These are phyloP conservation scores for Podospora anserina DNA, from an alignment of 495 filamentous ascomycete genomes.

Conservation along the genomic window DNA sequence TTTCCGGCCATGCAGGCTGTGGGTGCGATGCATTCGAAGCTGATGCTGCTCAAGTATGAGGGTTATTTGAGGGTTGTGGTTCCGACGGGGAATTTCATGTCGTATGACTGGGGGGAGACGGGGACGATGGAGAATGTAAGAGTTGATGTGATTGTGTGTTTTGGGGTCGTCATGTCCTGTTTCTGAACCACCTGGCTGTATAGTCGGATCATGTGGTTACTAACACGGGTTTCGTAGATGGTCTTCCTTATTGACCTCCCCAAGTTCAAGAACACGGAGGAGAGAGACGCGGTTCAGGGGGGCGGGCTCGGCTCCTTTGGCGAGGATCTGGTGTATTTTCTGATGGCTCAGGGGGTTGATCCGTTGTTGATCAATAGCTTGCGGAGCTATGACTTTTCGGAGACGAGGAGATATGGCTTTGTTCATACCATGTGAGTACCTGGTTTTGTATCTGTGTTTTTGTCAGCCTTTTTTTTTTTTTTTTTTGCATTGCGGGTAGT, in stretches of 20 bases:
- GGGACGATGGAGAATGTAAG: slow-evolving; percentile 75
- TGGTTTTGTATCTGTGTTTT: not conserved
- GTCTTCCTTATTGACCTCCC: slow-evolving; percentile 87
- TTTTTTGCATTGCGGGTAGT: too few species aligned
- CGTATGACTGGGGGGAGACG: slow-evolving; percentile 81
- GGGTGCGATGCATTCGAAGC: slow-evolving; percentile 79
- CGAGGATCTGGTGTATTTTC: slow-evolving; percentile 66
- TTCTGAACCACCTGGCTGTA: not conserved
- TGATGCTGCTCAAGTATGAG: slow-evolving; percentile 75
- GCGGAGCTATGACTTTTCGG: slow-evolving; percentile 69
- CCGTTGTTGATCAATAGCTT: slow-evolving; percentile 57
- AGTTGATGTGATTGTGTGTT: not conserved
- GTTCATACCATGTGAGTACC: slow-evolving; percentile 66
- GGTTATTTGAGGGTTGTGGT: slow-evolving; percentile 69
- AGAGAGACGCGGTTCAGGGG: slow-evolving; percentile 20
- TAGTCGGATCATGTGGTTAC: not conserved
- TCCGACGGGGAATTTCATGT: slow-evolving; percentile 76
- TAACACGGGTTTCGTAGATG: slow-evolving; percentile 40
- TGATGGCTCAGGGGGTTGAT: slow-evolving; percentile 64
- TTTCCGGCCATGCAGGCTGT: slow-evolving; percentile 64
- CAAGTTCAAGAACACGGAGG: slow-evolving; percentile 39
- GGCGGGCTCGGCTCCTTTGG: slow-evolving; percentile 58
- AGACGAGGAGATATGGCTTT: slow-evolving; percentile 67
- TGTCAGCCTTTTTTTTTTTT: too few species aligned
- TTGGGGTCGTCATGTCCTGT: too few species aligned